These are phyloP conservation scores for Stemphylium beticola DNA, from an alignment of 2,329 filamentous ascomycete genomes.

Conservation along the genomic window DNA sequence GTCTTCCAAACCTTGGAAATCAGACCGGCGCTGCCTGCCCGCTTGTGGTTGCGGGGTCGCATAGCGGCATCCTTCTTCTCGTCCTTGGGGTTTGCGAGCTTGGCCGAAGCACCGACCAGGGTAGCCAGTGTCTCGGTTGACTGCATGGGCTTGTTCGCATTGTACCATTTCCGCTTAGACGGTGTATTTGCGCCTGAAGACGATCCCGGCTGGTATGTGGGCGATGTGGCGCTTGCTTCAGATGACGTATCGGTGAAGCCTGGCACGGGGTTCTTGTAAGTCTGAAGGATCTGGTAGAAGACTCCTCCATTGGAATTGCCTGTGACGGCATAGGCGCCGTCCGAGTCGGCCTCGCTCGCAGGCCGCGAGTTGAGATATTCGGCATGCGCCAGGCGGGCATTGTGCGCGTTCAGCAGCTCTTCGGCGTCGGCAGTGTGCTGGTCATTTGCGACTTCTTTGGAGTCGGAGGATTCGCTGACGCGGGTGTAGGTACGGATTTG, in stretches of 20 bases:
- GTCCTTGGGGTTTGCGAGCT: conserved; percentile 37
- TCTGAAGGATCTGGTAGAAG: conserved; percentile 42
- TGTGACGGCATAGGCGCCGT: conserved; percentile 33
- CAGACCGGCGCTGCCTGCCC: conserved; percentile 30
- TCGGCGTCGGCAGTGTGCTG: conserved; percentile 28
- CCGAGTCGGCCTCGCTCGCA: conserved; percentile 15
- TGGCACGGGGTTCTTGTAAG: conserved; percentile 35
- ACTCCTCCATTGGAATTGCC: conserved; percentile 39
- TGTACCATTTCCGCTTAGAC: conserved; percentile 40
- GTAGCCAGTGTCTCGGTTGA: conserved; percentile 42
- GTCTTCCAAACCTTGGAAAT: conserved; percentile 36
- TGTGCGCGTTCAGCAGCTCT: conserved; percentile 31
- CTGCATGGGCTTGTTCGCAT: conserved; percentile 31
- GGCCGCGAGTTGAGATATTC: conserved; percentile 7
- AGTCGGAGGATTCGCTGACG: conserved; percentile 19
- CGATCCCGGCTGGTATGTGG: conserved; percentile 17
- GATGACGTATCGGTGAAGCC: conserved; percentile 21
- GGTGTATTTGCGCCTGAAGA: conserved; percentile 37
- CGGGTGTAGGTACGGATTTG: conserved; percentile 20
- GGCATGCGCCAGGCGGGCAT: neutral
- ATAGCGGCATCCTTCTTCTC: conserved; percentile 23
- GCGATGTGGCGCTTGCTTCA: conserved; percentile 24
- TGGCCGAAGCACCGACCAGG: conserved; percentile 36
- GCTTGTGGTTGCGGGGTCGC: conserved; percentile 27
- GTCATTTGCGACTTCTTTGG: conserved; percentile 15